Evolutionary conservation across 371 early-diverging fungal genomes (phyloP), one percentile per base, ranked within the genome.

Genomic region (Rhizomucor pusillus): DNA sequence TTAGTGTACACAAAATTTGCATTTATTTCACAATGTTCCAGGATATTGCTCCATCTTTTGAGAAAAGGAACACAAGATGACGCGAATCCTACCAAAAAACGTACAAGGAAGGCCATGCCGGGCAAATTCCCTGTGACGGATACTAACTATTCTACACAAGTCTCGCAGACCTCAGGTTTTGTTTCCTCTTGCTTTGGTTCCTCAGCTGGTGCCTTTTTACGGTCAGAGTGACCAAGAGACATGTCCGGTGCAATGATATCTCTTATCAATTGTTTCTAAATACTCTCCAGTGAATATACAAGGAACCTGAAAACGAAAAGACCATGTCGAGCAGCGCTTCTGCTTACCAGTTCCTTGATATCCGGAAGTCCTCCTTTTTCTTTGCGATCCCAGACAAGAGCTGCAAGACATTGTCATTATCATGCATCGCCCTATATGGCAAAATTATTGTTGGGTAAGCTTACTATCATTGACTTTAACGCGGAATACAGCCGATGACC

Each of bases 361-460:
- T 89, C 89, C 9, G 89, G 89, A 57, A 89, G 87, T 29, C 85
- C 53, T 12, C 79, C 79, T 51, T 79, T 73, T 14, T 77, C 66
- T 60, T 85, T 87, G 53, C 89, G 78, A 62, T 89, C 85, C 72
- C 81, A 89, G 41, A 89, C 71, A 25, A 80, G 62, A 13, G 62
- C 72, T 75, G 45, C 16, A 13, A 33, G 6, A 19, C 13, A 1
- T 16, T 19, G 3, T 25, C 22, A 12, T 37, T 6, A 25, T 19
- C 14, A 36, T 44, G n/a, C 12, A 7, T 20, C 18, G n/a, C n/a
- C 23, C 33, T 16, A n/a, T 41, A 41, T 29, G 12, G 22, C 5
- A 19, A 23, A 46, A 7, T 10, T 3, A 1, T 5, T 22, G 29
- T 16, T 24, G 3, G 18, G 7, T 14, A 23, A 14, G 23, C 48